Base-by-base conservation (phyloP, 768 basidiomycete species). In the Amanita exitialis region DNA sequence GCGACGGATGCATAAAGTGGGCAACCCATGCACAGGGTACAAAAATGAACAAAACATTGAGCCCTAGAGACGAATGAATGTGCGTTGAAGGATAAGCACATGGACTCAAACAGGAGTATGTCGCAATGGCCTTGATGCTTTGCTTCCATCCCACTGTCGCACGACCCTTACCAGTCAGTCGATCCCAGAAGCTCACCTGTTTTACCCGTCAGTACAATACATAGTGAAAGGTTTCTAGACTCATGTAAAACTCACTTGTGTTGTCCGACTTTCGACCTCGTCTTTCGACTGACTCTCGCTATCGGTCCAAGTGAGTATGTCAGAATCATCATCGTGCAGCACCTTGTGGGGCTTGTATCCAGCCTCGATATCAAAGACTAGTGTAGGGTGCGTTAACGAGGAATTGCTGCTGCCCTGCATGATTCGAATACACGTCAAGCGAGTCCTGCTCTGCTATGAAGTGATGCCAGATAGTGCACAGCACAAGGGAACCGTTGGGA, bases 21-120 rank as follows among this genome's bases (percentile, higher is more conserved):
- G 71, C 55, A 6, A 58, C 64, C 72, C 72, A 76, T 25, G 75
- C 67, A 38, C 73, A 39, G 0, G 75, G 75, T 4, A 76, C 60
- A 49, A 70, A 57, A 4, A 69, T 50, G 21, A 76, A 57, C 4
- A 77, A 60, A 1, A 69, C 21, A 53, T 76, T 75, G 27, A 75
- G 58, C 63, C 64, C 73, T 73, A 47, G 10, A 27, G 25, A n/a
- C 18, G 21, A 25, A 42, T 18, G 9, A 12, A 21, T 4, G 42
- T 28, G 16, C 16, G 54, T 16, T 16, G 27, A 12, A 28, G n/a
- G 45, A 30, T 7, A 62, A 20, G 13, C 12, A 42, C 15, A 28
- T 18, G 10, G 28, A 27, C 16, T 27, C 71, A 49, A 47, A 70
- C 71, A 72, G 6, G 71, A 69, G 45, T 62, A 68, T 2, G 56